Evolutionary conservation across 345 rosid genomes (phyloP), one percentile per base, ranked within the genome.

Genomic region (Populus tremula): DNA sequence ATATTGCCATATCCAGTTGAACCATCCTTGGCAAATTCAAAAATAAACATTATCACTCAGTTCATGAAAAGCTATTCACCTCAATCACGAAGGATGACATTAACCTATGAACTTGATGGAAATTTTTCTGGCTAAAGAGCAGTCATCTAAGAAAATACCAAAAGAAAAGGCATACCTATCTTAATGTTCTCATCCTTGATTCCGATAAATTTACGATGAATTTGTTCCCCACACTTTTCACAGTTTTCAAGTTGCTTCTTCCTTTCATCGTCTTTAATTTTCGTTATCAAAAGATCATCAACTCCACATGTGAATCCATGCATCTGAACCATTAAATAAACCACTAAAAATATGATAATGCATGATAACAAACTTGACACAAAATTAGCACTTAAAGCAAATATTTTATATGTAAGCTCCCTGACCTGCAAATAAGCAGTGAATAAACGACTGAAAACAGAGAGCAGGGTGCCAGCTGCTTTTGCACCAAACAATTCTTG

Each of bases 291-390:
- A 79, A 96, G 96, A 85, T 96, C 99, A 85, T 96, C 98, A 64
- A 96, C 92, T 72, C 99, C 99, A 86, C 99, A 96, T 1, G 99
- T 96, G 84, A 96, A 93, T 68, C 97, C 99, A 79, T 93, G 99
- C 90, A 81, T 88, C 98, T 96, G 89, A 81, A 89, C 76, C 81
- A 86, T 76, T 80, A 78, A 69, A 85, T 43, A 20, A 80, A 68
- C 75, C 56, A 33, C 71, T 64, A 67, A 62, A 83, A 82, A 82
- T 81, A 74, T 49, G 74, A 67, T 31, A 76, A 75, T 61, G 76
- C 23, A 41, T 36, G 50, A 56, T 36, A 72, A 38, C 16, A 80
- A 49, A 50, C 36, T 49, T 21, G 31, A 70, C 41, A 72, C 13
- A 35, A 35, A n/a, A 68, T 50, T 10, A 50, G 70, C 71, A 47